Evolutionary conservation across 192 early-diverging fungal genomes (phyloP), one percentile per base, ranked within the genome.

Genomic region (Entomortierella parvispora): DNA sequence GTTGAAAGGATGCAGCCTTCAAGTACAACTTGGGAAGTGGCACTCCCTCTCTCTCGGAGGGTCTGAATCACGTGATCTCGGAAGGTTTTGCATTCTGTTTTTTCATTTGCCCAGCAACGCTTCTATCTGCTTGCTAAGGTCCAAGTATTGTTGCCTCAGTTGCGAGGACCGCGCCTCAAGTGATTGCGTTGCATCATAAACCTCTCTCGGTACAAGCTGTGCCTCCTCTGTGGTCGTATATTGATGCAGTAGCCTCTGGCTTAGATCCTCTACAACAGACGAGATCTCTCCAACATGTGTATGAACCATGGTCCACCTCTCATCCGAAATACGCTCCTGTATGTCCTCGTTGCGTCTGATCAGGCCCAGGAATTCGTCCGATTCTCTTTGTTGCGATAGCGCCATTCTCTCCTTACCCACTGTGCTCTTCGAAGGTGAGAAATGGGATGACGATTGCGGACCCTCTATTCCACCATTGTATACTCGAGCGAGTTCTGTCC

Each of bases 211-310:
- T 5, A 62, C 55, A 50, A 68, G 64, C 2, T 62, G 63, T 26
- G 64, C 20, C 29, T 77, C 25, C 3, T 46, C 46, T 2, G 74
- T 77, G 37, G 56, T 68, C 25, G 74, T 68, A 37, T 64, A 54
- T 33, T 62, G 59, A 14, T 58, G 32, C 25, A 77, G 17, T 11
- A 77, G 14, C 15, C 58, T 26, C 22, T 42, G 49, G 12, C 52
- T 42, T 33, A 77, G 22, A 3, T 47, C 12, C 2, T 62, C 59
- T 46, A 28, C 25, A 2, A 28, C 46, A 28, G 48, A 42, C 5
- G 43, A 9, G 15, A 68, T 42, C 49, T 68, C 45, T 9, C 42
- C 14, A 5, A 77, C 26, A 20, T 51, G n/a, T 3, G 51, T 46
- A 33, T 68, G 58, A 20, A 77, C 15, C 15, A 20, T 37, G 1